Evolutionary conservation across 306 rosid species (phyloP), one percentile per base, ranked within the genome.

Genomic region (Pterocarpus macrocarpus): DNA sequence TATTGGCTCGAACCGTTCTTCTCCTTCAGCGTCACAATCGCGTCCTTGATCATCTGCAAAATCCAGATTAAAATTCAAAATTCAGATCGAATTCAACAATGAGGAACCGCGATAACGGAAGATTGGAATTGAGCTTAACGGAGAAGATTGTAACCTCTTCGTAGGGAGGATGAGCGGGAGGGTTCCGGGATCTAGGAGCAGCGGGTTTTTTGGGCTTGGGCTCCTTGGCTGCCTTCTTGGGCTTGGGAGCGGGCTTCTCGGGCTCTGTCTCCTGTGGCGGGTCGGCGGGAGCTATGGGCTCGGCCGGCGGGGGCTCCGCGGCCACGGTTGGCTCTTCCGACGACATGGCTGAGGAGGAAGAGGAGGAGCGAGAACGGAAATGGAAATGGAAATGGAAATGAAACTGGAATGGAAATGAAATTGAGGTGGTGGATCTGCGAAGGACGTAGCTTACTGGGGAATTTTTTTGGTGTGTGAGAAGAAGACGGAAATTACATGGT

Each of bases 31-130:
- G 88, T 7, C 28, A 85, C 87, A 73, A 94, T 94, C 32, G 98
- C 98, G 8, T 90, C 97, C 88, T 90, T 92, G 36, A 94, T 83
- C 98, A 94, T 94, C 98, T 94, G 73, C 63, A 64, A 4, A 16
- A 36, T 9, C 8, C 44, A 50, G 17, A 65, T 15, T 30, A 55
- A 68, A 4, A 83, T 47, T 44, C 35, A 71, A 69, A 81, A 85
- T 69, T 45, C 36, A 75, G 82, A 86, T 85, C 84, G 11, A 15
- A 10, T 8, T 17, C 16, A 43, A n/a, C 22, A 13, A 50, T 50
- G 16, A 50, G 3, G n/a, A 47, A 47, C 50, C 5, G n/a, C 14
- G 4, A 47, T 11, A 47, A 47, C 14, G 12, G 3, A 9, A 7
- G 12, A 10, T 38, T 38, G 47, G 8, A 43, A 5, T 43, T 6